Conservation (phyloP, 1,284 basidiomycete genomes). For the Cronartium quercuum region DNA sequence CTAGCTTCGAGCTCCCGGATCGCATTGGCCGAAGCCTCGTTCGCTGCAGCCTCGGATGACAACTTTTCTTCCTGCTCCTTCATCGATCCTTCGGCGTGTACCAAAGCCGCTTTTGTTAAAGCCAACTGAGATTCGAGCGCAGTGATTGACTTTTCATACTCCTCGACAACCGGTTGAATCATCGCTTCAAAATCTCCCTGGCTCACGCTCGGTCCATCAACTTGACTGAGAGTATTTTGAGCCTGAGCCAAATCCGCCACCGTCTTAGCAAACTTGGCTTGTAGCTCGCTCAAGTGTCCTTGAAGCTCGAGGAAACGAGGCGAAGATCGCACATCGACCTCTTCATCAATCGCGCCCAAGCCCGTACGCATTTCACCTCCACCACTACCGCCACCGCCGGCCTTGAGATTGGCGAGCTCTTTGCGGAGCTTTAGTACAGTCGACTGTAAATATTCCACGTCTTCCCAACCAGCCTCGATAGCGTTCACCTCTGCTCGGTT, state of each 20-base stretch:
- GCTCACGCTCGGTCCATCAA: not conserved
- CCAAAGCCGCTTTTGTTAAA: slow-evolving; percentile 76
- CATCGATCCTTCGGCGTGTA: slow-evolving; percentile 81
- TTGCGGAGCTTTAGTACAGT: slow-evolving; percentile 75
- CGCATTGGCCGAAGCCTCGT: slow-evolving; percentile 70
- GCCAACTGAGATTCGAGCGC: slow-evolving; percentile 90
- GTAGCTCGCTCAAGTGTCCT: slow-evolving; percentile 27
- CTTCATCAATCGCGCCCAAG: slow-evolving; percentile 25
- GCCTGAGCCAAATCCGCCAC: slow-evolving; percentile 28
- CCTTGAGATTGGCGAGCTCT: slow-evolving; percentile 71
- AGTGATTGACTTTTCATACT: slow-evolving; percentile 95
- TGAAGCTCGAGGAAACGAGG: slow-evolving; percentile 23
- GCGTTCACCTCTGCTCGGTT: slow-evolving; percentile 87
- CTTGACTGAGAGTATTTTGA: not conserved
- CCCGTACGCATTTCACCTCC: slow-evolving; percentile 36
- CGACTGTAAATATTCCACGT: slow-evolving; percentile 88
- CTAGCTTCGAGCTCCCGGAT: slow-evolving; percentile 73
- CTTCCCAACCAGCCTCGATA: slow-evolving; percentile 96
- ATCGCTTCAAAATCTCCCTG: slow-evolving; percentile 11
- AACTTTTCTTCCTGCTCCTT: slow-evolving; percentile 70
- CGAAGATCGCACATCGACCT: slow-evolving; percentile 15
- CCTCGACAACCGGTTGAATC: slow-evolving; percentile 54
- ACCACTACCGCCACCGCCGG: slow-evolving; percentile 52
- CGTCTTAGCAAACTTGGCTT: slow-evolving; percentile 28
- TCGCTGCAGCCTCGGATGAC: slow-evolving; percentile 56